Percentiles rank a stretch among this genome's conserved stretches.
Evolutionary conservation across 2,329 filamentous ascomycete genomes (phyloP).

Genomic region (Phialophora verrucosa): DNA sequence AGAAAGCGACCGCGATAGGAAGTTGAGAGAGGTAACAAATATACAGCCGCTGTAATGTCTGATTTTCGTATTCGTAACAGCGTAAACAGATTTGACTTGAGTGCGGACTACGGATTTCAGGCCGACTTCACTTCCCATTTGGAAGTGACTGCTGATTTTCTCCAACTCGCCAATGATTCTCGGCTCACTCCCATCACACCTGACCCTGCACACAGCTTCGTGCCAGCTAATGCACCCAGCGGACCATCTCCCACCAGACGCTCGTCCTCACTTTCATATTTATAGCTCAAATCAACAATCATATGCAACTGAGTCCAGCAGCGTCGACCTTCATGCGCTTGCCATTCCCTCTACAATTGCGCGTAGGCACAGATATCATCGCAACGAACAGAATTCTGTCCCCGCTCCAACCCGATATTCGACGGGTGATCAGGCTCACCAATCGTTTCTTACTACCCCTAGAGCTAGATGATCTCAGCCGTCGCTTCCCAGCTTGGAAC

Average conservation of each 20-base stretch:
- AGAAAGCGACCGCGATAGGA: not conserved
- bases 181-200: not conserved
- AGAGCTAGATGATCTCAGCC: constrained; percentile 48
- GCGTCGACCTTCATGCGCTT: constrained; percentile 22
- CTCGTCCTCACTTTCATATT: not conserved
- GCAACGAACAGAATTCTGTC: constrained; percentile 67
- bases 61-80: not conserved
- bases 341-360: constrained; percentile 68
- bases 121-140: not conserved
- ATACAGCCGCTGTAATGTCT: not conserved
- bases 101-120: not conserved
- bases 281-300: not conserved
- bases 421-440: constrained; percentile 45
- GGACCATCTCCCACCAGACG: not conserved
- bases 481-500: constrained; percentile 41
- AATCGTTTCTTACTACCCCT: constrained; percentile 49
- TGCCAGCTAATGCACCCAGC: not conserved
- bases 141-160: not conserved
- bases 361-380: constrained; percentile 81
- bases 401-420: constrained; percentile 55
- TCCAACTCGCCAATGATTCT: constrained; percentile 1
- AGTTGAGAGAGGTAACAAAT: not conserved
- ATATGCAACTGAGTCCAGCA: not conserved
- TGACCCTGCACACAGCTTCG: no score
- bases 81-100: not conserved